Conservation (phyloP, 1,284 basidiomycete species). For the Puccinia triticina region DNA sequence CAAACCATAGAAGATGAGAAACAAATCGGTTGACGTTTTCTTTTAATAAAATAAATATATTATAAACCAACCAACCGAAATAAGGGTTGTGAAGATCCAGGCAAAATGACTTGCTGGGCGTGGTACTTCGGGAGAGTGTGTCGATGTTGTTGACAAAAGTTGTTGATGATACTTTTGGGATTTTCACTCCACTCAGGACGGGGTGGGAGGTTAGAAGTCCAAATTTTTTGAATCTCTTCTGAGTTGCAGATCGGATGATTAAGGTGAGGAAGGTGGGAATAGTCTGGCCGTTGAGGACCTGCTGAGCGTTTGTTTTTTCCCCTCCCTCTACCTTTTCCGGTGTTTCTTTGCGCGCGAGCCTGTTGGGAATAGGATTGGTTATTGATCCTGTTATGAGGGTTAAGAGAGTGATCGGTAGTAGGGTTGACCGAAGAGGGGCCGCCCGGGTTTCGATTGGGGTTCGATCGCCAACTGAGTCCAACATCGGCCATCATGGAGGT, state of each 20-base stretch:
- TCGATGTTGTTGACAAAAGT: conserved; percentile 29
- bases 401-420: background rate
- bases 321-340: background rate
- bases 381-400: background rate
- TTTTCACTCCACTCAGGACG: conserved; percentile 47
- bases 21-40: background rate
- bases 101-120: conserved; percentile 32
- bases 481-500: conserved; percentile 6
- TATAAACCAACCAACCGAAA: conserved; percentile 28
- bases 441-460: background rate
- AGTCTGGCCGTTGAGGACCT: background rate
- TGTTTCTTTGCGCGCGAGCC: background rate
- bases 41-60: too few species aligned
- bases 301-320: background rate
- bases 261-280: conserved; percentile 29
- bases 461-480: background rate
- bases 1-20: conserved; percentile 6
- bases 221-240: conserved; percentile 10
- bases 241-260: conserved; percentile 30
- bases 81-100: conserved; percentile 14
- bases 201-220: conserved; percentile 23
- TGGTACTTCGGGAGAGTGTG: conserved; percentile 38
- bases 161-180: conserved; percentile 49
- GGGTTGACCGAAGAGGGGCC: background rate
- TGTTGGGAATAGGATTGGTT: conserved; percentile 12